These are phyloP conservation scores for Lecanicillium sp. DNA, from an alignment of 2,329 filamentous ascomycete species.

Conservation along the genomic window DNA sequence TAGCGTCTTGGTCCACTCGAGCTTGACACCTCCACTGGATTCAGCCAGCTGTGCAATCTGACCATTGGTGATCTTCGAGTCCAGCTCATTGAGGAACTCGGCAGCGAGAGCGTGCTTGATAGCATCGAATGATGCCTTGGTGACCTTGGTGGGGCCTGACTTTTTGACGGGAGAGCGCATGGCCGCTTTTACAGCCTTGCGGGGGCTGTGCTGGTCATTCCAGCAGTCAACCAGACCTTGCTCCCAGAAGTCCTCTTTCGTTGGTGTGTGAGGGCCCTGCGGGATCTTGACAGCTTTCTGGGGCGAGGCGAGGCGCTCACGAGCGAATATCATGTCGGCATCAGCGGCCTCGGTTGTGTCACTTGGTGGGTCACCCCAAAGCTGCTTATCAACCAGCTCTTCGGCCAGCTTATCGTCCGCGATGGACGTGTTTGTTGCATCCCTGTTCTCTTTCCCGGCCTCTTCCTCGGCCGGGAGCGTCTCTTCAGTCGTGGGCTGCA, in stretches of 20 bases:
- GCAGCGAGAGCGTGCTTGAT: constrained; percentile 58
- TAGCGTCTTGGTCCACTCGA: constrained; percentile 72
- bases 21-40: constrained; percentile 62
- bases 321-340: background rate
- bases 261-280: constrained; percentile 46
- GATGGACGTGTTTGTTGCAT: background rate
- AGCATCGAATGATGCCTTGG: constrained; percentile 56
- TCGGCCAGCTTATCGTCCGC: background rate
- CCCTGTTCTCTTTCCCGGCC: background rate
- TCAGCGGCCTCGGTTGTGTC: background rate
- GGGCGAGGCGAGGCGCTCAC: constrained; percentile 24
- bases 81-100: constrained; percentile 63
- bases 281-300: constrained; percentile 38
- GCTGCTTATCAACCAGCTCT: background rate
- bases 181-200: constrained; percentile 31
- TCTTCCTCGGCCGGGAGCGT: too few species aligned
- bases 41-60: constrained; percentile 52
- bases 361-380: background rate
- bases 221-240: constrained; percentile 54
- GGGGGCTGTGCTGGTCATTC: constrained; percentile 56
- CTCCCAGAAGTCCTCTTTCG: constrained; percentile 54
- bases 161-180: constrained; percentile 23
- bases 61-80: constrained; percentile 55
- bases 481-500: background rate
- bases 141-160: constrained; percentile 30